phyloP scores from a whole-genome alignment of 768 basidiomycete genomes.

The Suillus occidentalis region DNA sequence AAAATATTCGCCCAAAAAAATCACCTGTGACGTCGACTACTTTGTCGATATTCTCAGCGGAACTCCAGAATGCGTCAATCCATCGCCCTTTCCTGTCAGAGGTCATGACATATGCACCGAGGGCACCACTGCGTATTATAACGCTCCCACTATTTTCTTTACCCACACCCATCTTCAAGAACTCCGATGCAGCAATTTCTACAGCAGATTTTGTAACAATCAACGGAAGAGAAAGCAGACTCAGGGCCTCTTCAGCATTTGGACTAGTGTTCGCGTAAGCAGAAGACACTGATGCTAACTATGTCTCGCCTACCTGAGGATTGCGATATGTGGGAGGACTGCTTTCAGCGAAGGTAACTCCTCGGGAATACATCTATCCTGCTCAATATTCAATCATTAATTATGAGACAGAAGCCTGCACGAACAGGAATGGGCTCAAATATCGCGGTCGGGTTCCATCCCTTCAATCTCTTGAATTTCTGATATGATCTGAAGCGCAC shows the following conservation, averaged over 20 bases:
- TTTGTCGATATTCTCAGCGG: conserved; percentile 38
- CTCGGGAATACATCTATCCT: conserved; percentile 79
- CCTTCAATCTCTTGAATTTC: conserved; percentile 52
- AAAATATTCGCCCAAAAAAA: not conserved
- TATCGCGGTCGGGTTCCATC: conserved; percentile 67
- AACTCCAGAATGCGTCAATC: conserved; percentile 75
- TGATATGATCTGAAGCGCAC: conserved; percentile 65
- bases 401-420: conserved; percentile 12
- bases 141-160: conserved; percentile 52
- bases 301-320: conserved; percentile 59
- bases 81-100: conserved; percentile 47
- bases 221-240: conserved; percentile 56
- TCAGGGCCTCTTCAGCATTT: conserved; percentile 82
- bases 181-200: conserved; percentile 63
- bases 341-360: conserved; percentile 68
- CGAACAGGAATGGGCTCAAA: conserved; percentile 88
- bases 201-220: conserved; percentile 46
- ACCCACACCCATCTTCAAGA: conserved; percentile 64
- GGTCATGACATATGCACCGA: conserved; percentile 69
- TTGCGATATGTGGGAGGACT: conserved; percentile 56
- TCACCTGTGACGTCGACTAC: conserved; percentile 81
- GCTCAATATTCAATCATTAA: conserved; percentile 12
- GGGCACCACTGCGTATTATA: conserved; percentile 70
- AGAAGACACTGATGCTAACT: not conserved
- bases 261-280: conserved; percentile 47